phyloP scores from a whole-genome alignment of 306 rosid genomes.

The Pyrus pyrifolia region DNA sequence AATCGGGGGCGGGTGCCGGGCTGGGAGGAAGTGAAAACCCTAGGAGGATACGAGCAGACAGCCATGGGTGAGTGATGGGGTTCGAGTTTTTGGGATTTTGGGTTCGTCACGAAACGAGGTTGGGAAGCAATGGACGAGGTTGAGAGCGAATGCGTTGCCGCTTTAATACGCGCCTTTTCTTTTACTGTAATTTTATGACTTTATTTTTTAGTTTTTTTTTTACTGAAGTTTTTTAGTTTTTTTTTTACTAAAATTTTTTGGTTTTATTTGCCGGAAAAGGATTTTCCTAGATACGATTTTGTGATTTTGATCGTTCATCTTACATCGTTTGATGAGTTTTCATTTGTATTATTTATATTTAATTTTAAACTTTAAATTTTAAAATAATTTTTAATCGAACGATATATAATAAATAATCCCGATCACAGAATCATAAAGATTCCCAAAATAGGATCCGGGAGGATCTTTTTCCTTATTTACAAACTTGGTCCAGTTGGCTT shows the following conservation, averaged over 20 bases:
- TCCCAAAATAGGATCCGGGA: too few relatives aligned
- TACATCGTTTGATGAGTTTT: too few relatives aligned
- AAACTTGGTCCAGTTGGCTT: not conserved
- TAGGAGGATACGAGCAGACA: conserved; percentile 33
- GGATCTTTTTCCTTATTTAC: not conserved
- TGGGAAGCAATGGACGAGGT: not conserved
- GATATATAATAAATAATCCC: too few relatives aligned
- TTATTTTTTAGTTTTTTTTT: not conserved
- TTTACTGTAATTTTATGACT: not conserved
- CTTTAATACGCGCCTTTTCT: not conserved
- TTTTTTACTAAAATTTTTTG: not conserved
- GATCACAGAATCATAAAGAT: too few relatives aligned
- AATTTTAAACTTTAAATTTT: too few relatives aligned
- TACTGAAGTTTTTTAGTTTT: not conserved
- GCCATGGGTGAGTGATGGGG: conserved; percentile 30
- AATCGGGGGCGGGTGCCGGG: conserved; percentile 18
- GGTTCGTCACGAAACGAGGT: not conserved
- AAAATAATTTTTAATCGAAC: too few relatives aligned
- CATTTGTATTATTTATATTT: too few relatives aligned
- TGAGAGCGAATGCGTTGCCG: not conserved
- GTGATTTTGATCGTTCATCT: too few relatives aligned
- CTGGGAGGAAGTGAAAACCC: conserved; percentile 30
- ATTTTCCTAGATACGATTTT: too few relatives aligned
- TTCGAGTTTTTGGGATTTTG: not conserved
- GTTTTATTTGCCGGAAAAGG: too few relatives aligned